Conservation (phyloP, 2,329 filamentous ascomycete genomes). For the Fusarium humuli region DNA sequence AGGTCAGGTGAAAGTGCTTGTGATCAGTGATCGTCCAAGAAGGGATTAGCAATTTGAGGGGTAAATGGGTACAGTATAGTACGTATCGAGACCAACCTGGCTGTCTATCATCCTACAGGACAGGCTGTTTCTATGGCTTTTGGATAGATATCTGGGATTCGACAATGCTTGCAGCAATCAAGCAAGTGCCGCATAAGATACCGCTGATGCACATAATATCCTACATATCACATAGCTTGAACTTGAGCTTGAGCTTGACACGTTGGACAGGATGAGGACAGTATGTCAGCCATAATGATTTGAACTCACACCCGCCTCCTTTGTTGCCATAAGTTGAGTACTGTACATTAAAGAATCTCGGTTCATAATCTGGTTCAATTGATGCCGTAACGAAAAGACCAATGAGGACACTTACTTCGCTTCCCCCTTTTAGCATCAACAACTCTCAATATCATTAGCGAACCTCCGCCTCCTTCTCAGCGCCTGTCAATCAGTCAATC, state of each 20-base stretch:
- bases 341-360: conserved; percentile 42
- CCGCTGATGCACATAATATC: not conserved
- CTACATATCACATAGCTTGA: not conserved
- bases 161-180: conserved; percentile 17
- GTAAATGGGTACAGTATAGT: conserved; percentile 16
- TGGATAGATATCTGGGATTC: conserved; percentile 6
- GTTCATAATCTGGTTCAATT: conserved; percentile 14
- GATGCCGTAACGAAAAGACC: not conserved
- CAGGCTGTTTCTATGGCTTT: not conserved
- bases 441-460: conserved; percentile 9
- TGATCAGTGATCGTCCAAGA: conserved; percentile 34
- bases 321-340: not conserved
- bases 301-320: conserved; percentile 30
- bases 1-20: conserved; percentile 42
- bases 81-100: conserved; percentile 8
- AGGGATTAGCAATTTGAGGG: conserved; percentile 38
- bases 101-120: conserved; percentile 3
- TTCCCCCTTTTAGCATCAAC: conserved; percentile 9
- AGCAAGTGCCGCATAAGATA: conserved; percentile 29
- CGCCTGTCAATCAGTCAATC: not conserved
- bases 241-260: not conserved
- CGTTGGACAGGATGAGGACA: not conserved
- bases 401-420: not conserved
- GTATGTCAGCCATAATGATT: conserved; percentile 3
- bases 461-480: conserved; percentile 9